Conservation (phyloP, 805 yeast species). For the Helenozyma baotianmanensis region DNA sequence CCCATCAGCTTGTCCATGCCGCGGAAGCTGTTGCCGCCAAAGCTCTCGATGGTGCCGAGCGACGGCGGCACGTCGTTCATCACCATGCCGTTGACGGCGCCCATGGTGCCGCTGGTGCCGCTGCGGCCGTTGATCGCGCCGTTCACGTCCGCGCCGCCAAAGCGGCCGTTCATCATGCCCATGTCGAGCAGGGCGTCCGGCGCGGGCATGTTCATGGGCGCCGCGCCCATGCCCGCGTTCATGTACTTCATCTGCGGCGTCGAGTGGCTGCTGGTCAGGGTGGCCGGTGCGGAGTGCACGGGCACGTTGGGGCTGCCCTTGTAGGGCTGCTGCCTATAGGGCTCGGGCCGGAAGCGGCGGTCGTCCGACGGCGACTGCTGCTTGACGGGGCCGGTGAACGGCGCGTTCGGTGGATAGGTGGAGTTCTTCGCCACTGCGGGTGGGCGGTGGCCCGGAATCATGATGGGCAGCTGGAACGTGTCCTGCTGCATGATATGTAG, state of each 20-base stretch:
- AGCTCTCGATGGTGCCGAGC: background rate
- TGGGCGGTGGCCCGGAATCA: constrained; percentile 1
- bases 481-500: background rate
- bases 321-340: too few relatives aligned
- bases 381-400: too few relatives aligned
- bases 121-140: background rate
- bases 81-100: constrained; percentile 4
- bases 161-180: too few relatives aligned
- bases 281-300: too few relatives aligned
- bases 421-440: background rate
- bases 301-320: too few relatives aligned
- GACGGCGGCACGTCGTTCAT: constrained; percentile 3
- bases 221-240: too few relatives aligned
- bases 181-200: too few relatives aligned
- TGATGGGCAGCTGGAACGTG: background rate
- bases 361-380: too few relatives aligned
- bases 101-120: background rate
- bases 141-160: background rate
- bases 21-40: background rate
- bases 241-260: too few relatives aligned
- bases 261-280: too few relatives aligned
- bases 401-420: too few relatives aligned
- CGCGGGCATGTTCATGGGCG: background rate
- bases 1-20: background rate
- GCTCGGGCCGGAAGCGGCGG: too few relatives aligned